These are phyloP conservation scores for Botrytis fragariae DNA, from an alignment of 2,329 filamentous ascomycete species.

Conservation along the genomic window DNA sequence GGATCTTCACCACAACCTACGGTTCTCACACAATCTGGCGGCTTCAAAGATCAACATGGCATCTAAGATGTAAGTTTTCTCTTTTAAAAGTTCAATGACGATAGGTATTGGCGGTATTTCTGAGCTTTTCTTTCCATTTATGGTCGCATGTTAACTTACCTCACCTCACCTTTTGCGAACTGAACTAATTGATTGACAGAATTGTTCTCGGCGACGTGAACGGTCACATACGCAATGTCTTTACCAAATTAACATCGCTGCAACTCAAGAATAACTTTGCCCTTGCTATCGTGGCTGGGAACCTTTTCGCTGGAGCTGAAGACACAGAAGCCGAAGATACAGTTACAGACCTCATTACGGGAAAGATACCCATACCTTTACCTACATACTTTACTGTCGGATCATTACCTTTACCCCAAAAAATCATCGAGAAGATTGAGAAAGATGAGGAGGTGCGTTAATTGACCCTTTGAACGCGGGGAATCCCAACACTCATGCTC, in stretches of 20 bases:
- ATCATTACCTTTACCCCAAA: conserved; percentile 64
- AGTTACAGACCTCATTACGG: conserved; percentile 65
- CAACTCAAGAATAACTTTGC: conserved; percentile 87
- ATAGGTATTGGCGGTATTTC: not conserved
- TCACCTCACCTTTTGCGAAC: not conserved
- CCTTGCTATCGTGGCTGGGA: conserved; percentile 79
- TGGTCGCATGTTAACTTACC: not conserved
- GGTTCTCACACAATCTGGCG: not conserved
- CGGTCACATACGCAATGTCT: conserved; percentile 71
- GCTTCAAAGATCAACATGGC: conserved; percentile 3
- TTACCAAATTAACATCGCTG: conserved; percentile 75
- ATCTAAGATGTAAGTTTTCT: conserved; percentile 22
- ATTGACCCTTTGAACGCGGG: not conserved
- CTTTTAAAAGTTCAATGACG: not conserved
- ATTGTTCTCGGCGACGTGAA: conserved; percentile 76
- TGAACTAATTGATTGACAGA: conserved; percentile 28
- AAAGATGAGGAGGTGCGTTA: conserved; percentile 56
- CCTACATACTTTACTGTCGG: conserved; percentile 91
- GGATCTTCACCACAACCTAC: not conserved
- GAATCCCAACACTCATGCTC: conserved; percentile 14
- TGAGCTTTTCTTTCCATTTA: not conserved
- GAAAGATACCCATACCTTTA: conserved; percentile 71
- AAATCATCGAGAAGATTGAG: conserved; percentile 71
- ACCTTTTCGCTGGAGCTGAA: conserved; percentile 73
- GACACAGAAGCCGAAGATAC: conserved; percentile 57